Conservation (phyloP, 768 basidiomycete genomes). For the Collybia sp. region DNA sequence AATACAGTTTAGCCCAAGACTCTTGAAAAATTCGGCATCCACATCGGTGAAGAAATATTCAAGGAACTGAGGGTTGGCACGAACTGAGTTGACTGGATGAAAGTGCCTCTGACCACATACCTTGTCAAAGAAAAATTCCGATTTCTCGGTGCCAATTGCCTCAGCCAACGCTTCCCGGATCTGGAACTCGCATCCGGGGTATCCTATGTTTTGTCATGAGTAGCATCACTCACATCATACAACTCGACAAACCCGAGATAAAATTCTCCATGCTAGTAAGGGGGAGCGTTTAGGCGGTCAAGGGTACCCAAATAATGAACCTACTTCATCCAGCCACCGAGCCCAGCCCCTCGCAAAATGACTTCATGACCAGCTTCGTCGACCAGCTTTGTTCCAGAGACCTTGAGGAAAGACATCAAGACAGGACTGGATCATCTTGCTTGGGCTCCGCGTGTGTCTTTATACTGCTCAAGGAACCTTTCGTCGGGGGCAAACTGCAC, state of each 20-base stretch:
- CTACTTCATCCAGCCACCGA: conserved; percentile 86
- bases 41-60: conserved; percentile 79
- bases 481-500: background rate
- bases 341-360: conserved; percentile 67
- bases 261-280: conserved; percentile 68
- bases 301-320: conserved; percentile 21
- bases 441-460: background rate
- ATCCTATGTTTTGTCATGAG: conserved; percentile 33
- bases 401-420: conserved; percentile 47
- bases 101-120: conserved; percentile 24
- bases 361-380: conserved; percentile 53
- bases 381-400: conserved; percentile 57
- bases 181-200: conserved; percentile 79
- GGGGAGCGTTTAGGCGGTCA: conserved; percentile 4
- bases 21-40: conserved; percentile 75
- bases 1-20: conserved; percentile 76
- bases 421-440: too few species aligned
- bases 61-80: conserved; percentile 48
- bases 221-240: background rate
- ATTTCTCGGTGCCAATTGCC: conserved; percentile 61
- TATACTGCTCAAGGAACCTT: background rate
- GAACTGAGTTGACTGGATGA: background rate
- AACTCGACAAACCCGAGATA: conserved; percentile 42
- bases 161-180: conserved; percentile 67
- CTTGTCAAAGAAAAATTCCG: conserved; percentile 83